phyloP scores from a whole-genome alignment of 177 flowering plant species.

The Vitis hybrid region DNA sequence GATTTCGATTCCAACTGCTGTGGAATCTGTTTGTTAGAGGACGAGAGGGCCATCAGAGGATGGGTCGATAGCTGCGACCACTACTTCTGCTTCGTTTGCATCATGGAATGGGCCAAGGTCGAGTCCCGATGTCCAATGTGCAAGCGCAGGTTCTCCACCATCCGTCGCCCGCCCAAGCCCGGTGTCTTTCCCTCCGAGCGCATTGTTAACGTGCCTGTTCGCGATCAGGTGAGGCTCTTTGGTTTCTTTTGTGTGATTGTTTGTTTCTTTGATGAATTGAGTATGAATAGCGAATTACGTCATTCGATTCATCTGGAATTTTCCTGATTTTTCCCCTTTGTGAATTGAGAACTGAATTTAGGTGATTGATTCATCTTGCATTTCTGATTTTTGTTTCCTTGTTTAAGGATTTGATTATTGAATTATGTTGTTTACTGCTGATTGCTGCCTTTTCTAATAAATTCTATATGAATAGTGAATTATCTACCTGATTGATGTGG shows the following conservation, averaged over 20 bases:
- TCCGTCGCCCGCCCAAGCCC: constrained; percentile 47
- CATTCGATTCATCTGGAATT: too few relatives aligned
- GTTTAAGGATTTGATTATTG: too few relatives aligned
- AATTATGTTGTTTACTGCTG: too few relatives aligned
- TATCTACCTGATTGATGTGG: too few relatives aligned
- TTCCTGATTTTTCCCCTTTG: too few relatives aligned
- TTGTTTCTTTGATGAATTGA: neutral
- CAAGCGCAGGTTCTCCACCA: constrained; percentile 58
- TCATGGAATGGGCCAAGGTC: constrained; percentile 83
- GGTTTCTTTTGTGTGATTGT: neutral
- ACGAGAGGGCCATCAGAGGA: constrained; percentile 53
- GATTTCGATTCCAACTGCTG: constrained; percentile 27
- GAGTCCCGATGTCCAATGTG: constrained; percentile 86
- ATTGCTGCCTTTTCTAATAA: too few relatives aligned
- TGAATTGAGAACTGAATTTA: too few relatives aligned
- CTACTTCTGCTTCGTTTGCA: constrained; percentile 80
- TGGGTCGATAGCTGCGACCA: constrained; percentile 71
- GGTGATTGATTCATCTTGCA: too few relatives aligned
- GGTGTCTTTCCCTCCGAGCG: constrained; percentile 47
- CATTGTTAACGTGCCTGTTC: constrained; percentile 54
- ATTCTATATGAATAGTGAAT: too few relatives aligned
- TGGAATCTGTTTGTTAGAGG: constrained; percentile 65
- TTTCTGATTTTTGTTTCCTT: too few relatives aligned
- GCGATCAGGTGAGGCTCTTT: constrained; percentile 59
- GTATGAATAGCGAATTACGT: neutral